Conservation (phyloP, 345 rosid genomes). For the Clausena lansium region DNA sequence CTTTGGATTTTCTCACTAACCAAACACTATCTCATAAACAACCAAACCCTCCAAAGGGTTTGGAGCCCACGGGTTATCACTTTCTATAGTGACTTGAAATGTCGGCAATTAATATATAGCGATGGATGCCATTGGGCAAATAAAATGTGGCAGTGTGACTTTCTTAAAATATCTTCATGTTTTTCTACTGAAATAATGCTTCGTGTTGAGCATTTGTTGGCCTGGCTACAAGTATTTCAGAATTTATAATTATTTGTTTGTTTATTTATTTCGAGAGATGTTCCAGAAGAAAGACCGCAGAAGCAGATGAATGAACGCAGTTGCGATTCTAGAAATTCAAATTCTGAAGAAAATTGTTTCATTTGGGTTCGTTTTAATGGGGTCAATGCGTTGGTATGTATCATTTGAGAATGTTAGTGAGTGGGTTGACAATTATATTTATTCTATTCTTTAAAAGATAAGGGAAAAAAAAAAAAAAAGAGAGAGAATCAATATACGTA, state of each 20-base stretch:
- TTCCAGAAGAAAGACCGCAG: background rate
- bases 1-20: background rate
- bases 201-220: slow-evolving; percentile 7
- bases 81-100: background rate
- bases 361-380: background rate
- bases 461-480: rapidly evolving
- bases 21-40: background rate
- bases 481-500: background rate
- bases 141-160: background rate
- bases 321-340: slow-evolving; percentile 2
- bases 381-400: background rate
- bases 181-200: background rate
- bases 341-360: background rate
- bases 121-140: background rate
- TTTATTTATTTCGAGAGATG: background rate
- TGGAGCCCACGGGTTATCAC: slow-evolving; percentile 17
- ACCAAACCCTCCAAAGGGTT: background rate
- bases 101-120: slow-evolving; percentile 13
- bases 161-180: background rate
- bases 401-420: slow-evolving; percentile 1
- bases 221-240: background rate
- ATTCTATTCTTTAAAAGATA: background rate
- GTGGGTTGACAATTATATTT: background rate
- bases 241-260: background rate
- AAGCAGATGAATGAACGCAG: background rate